Base-by-base conservation (phyloP, 768 basidiomycete species). In the Rhizopogon vesiculosus region DNA sequence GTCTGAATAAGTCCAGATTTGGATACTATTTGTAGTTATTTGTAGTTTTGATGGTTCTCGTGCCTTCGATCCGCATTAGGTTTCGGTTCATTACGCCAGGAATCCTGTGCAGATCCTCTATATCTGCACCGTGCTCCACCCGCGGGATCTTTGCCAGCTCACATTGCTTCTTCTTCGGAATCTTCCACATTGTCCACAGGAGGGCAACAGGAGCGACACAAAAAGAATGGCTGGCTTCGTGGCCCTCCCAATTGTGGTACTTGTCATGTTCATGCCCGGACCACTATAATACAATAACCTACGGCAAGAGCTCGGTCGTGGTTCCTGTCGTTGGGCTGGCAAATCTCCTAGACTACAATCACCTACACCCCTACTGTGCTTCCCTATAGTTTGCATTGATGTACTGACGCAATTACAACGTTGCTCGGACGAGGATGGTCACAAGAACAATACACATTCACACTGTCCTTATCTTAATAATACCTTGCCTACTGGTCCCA, bases 1-100 rank as follows among this genome's bases (percentile, higher is more conserved):
- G 59, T 60, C 42, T 68, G 40, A 68, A 72, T 63, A 66, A 59
- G 40, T 29, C 63, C 61, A 58, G 54, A 69, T 66, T 64, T 69
- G 3, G 60, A 61, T 45, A 16, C 25, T 15, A 2, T 46, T 54
- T 49, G 35, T 16, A 49, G 19, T 22, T 2, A 15, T 49, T 38
- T 35, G 59, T 56, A 42, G 45, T 52, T 52, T 46, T 38, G 45
- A 45, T 9, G 46, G 38, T 53, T 42, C 12, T 28, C n/a, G 25
- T 38, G n/a, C 57, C 55, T 52, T 54, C 53, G 51, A 50, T 56
- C 57, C 51, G 46, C 35, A 9, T 41, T n/a, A 38, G 41, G 31
- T 10, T 48, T 58, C 22, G 28, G 35, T 45, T 45, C 44, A 22
- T 29, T 38, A 13, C 31, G 29, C 10, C 50, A 45, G 33, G 29